A percentile compares a stretch with the other conserved stretches of the same genome.
Conservation (phyloP, 495 filamentous ascomycete genomes). For the Margaritispora aquatica region DNA sequence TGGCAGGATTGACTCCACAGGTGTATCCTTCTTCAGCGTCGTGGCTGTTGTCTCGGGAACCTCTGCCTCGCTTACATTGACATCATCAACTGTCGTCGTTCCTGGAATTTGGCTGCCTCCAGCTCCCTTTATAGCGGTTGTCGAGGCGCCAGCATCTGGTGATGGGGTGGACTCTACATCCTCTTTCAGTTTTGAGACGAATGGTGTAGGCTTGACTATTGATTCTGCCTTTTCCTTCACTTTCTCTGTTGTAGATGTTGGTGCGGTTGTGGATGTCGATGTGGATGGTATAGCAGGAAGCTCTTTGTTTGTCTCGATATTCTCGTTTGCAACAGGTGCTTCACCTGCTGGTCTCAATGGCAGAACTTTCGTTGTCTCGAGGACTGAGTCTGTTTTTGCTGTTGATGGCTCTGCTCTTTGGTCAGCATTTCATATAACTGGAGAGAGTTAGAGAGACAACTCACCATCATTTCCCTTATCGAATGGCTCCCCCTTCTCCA, state of each 20-base stretch:
- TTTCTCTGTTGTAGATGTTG: background rate
- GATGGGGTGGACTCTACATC: background rate
- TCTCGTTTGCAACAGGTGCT: background rate
- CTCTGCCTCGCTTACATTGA: background rate
- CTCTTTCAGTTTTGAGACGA: background rate
- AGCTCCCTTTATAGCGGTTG: background rate
- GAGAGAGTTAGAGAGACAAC: background rate
- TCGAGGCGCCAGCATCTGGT: background rate
- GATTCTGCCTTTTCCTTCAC: no score
- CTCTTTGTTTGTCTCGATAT: background rate
- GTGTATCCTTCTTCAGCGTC: no score
- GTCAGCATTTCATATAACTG: background rate
- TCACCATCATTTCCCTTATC: constrained; percentile 46
- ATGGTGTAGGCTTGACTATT: background rate
- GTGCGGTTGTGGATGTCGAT: background rate
- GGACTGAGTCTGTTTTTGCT: background rate
- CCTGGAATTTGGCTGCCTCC: background rate
- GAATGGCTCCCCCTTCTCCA: constrained; percentile 50
- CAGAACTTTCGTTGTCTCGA: background rate
- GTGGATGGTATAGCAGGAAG: background rate
- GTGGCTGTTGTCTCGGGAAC: background rate
- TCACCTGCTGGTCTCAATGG: background rate
- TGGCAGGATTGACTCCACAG: no score
- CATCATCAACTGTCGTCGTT: no score
- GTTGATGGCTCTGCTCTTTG: background rate